These are phyloP conservation scores for Brassica incana DNA, from an alignment of 345 rosid genomes.

Conservation along the genomic window DNA sequence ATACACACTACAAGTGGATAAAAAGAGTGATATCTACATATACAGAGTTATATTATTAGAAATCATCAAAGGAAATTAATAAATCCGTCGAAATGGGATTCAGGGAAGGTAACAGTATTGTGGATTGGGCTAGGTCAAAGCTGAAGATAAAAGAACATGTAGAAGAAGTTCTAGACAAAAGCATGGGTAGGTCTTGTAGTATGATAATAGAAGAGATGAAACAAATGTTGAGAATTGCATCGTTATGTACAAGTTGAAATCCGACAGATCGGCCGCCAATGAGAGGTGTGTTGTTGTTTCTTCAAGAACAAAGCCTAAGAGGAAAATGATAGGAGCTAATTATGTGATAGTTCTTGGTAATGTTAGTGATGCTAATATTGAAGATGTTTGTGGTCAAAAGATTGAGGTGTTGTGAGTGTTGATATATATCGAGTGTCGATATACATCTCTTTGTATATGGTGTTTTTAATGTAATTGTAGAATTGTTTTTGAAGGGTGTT, in stretches of 20 bases:
- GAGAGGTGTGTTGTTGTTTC: conserved; percentile 90
- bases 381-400: conserved; percentile 43
- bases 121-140: conserved; percentile 87
- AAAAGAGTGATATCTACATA: conserved; percentile 92
- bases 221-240: conserved; percentile 80
- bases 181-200: conserved; percentile 65
- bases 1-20: conserved; percentile 85
- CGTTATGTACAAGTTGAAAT: conserved; percentile 73
- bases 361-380: conserved; percentile 32
- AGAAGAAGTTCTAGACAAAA: conserved; percentile 59
- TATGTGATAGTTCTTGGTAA: conserved; percentile 10
- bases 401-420: conserved; percentile 45
- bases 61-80: conserved; percentile 58
- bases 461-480: conserved; percentile 21
- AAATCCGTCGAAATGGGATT: conserved; percentile 81
- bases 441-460: conserved; percentile 24
- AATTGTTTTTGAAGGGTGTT: background rate
- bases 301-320: conserved; percentile 85
- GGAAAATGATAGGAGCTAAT: conserved; percentile 54
- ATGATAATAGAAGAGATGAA: conserved; percentile 83
- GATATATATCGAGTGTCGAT: conserved; percentile 52
- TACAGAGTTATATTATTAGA: conserved; percentile 88
- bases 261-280: conserved; percentile 90
- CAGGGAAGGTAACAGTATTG: conserved; percentile 91
- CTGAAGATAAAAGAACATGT: conserved; percentile 69